Base-by-base conservation (phyloP, 2,329 filamentous ascomycete genomes). In the Cercospora sesami region DNA sequence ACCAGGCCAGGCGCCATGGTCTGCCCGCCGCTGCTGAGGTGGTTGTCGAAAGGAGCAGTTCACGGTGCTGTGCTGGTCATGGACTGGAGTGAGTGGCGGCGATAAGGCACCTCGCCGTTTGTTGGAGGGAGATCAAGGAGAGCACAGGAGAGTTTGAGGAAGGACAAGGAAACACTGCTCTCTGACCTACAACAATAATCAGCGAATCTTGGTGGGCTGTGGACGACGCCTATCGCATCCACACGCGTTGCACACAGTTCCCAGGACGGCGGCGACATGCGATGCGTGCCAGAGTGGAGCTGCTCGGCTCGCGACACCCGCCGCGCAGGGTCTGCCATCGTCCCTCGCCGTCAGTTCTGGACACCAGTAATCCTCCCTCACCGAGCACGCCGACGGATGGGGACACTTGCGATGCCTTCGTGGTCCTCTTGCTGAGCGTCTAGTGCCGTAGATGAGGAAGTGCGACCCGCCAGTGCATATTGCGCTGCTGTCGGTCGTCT, bases 1-100 rank as follows among this genome's bases (percentile, higher is more conserved):
- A 86, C 78, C 61, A 86, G 79, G 59, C 86, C 86, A 42, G 87
- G 86, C 64, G 87, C 86, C 87, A 90, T 90, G 57, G 60, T 16
- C 36, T 51, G 36, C 55, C 48, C 26, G 36, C 26, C 26, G 59
- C 26, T 59, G 45, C 28, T 10, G 31, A 26, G 51, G 51, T 18
- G 31, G 30, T 58, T 10, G 62, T 57, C 21, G 48, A 1, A 28
- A 21, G 48, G 33, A 28, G 53, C 10, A 58, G 53, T 9, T 33
- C 5, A 31, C 53, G 14, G 26, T 58, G 16, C 30, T 26, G 33
- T n/a, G 36, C 18, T 23, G 1, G 45, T 12, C 36, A 51, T 18
- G 36, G 45, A 51, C 18, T 21, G 55, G 9, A 23, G 30, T 18
- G 18, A 33, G 45, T 53, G 42, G 18, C 26, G 53, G 53, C 48